A percentile compares a stretch with the other conserved stretches of the same genome.
These are phyloP conservation scores for Penicillium italicum DNA, from an alignment of 2,329 filamentous ascomycete species.

Conservation along the genomic window DNA sequence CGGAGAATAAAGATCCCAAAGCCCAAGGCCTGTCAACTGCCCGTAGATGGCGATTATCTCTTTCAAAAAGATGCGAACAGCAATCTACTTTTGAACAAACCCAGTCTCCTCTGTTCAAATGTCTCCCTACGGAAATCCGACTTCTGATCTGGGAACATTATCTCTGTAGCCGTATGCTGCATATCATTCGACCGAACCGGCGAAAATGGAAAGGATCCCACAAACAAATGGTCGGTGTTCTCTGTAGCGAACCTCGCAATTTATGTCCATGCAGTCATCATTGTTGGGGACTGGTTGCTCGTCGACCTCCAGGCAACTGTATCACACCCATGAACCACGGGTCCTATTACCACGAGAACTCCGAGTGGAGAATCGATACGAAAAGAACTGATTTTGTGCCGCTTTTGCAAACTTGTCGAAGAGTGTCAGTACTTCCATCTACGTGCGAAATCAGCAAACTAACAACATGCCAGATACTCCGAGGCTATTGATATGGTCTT, in stretches of 20 bases:
- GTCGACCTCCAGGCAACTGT: not conserved
- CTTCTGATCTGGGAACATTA: slow-evolving; percentile 1
- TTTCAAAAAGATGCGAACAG: not conserved
- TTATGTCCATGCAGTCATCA: slow-evolving; percentile 3
- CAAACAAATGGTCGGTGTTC: not conserved
- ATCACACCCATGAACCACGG: not conserved
- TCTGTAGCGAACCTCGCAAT: not conserved
- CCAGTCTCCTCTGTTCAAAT: not conserved
- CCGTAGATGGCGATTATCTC: not conserved
- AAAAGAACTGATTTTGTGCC: not conserved
- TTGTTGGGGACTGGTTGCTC: not conserved
- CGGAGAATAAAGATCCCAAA: not conserved
- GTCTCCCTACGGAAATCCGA: not conserved
- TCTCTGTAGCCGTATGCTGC: not conserved
- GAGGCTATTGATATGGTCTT: not conserved
- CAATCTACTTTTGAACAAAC: not conserved
- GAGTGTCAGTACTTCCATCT: not conserved
- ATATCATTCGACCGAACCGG: not conserved
- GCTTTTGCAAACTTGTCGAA: not conserved
- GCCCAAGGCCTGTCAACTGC: not conserved
- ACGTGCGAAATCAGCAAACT: not conserved
- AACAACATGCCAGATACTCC: not conserved
- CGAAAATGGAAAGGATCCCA: not conserved
- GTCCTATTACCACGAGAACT: not conserved
- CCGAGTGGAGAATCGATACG: not conserved